Evolutionary conservation across 2,329 filamentous ascomycete genomes (phyloP).

Genomic region (Colletotrichum lindemuthianum): DNA sequence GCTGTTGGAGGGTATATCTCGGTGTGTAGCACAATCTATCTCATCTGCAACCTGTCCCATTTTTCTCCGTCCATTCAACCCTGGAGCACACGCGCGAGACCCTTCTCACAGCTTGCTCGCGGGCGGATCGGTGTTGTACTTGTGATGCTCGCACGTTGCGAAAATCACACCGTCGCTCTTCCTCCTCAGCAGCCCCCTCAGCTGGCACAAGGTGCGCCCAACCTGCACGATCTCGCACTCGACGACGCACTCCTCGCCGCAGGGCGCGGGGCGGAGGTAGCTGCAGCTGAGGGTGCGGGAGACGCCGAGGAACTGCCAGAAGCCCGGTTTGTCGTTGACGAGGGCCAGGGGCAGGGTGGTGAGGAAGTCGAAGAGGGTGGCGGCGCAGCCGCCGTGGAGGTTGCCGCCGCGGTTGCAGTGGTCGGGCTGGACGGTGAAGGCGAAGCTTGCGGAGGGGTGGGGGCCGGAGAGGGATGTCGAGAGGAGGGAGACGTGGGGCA

Average conservation of each 20-base stretch:
- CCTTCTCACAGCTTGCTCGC: conserved; percentile 40
- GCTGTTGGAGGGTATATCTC: conserved; percentile 1
- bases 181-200: conserved; percentile 65
- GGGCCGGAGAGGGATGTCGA: conserved; percentile 47
- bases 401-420: conserved; percentile 65
- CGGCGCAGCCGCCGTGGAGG: conserved; percentile 71
- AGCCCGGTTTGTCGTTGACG: conserved; percentile 63
- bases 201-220: conserved; percentile 62
- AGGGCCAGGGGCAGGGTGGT: conserved; percentile 69
- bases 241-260: conserved; percentile 61
- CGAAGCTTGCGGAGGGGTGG: conserved; percentile 55
- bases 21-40: not conserved
- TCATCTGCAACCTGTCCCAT: not conserved
- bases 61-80: conserved; percentile 2
- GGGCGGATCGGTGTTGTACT: conserved; percentile 66
- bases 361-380: conserved; percentile 74
- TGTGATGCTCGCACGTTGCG: conserved; percentile 71
- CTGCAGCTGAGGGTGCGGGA: conserved; percentile 73
- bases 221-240: conserved; percentile 67
- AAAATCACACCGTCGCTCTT: conserved; percentile 63
- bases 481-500: conserved; percentile 53
- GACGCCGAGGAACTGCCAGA: conserved; percentile 71
- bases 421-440: conserved; percentile 57
- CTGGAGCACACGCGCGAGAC: not conserved
- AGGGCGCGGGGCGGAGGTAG: conserved; percentile 71